These are phyloP conservation scores for Sugiyamaella pinicola DNA, from an alignment of 1,139 yeast genomes.

Conservation along the genomic window DNA sequence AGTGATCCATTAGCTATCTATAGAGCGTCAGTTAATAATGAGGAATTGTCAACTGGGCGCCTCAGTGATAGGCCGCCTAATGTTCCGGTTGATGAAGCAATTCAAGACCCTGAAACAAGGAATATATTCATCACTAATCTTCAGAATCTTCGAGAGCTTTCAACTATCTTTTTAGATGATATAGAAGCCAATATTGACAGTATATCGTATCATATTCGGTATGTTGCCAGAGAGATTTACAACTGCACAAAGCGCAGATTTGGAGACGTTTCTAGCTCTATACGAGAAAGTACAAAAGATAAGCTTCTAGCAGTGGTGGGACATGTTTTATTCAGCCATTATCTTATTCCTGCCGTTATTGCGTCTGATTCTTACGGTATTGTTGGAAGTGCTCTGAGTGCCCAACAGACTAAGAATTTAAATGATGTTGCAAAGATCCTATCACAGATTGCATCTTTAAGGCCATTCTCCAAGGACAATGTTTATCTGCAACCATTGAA, in stretches of 20 bases:
- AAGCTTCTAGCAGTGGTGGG: slow-evolving; percentile 70
- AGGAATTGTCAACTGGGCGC: slow-evolving; percentile 48
- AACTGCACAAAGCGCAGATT: slow-evolving; percentile 47
- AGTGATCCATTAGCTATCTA: slow-evolving; percentile 74
- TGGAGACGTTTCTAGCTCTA: slow-evolving; percentile 30
- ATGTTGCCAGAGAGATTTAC: slow-evolving; percentile 47
- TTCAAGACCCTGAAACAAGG: slow-evolving; percentile 74
- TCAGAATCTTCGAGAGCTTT: slow-evolving; percentile 69
- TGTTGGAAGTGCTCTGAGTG: slow-evolving; percentile 42
- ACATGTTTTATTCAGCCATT: slow-evolving; percentile 63
- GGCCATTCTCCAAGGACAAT: slow-evolving; percentile 61
- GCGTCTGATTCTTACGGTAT: slow-evolving; percentile 69
- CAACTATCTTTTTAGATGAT: slow-evolving; percentile 59
- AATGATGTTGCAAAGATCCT: slow-evolving; percentile 60
- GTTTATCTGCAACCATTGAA: slow-evolving; percentile 79
- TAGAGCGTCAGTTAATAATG: slow-evolving; percentile 50
- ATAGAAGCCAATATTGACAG: slow-evolving; percentile 48
- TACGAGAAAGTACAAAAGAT: slow-evolving; percentile 30
- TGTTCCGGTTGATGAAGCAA: slow-evolving; percentile 67
- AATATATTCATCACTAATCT: slow-evolving; percentile 69
- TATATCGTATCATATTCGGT: slow-evolving; percentile 68
- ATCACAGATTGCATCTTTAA: slow-evolving; percentile 66
- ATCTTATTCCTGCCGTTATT: slow-evolving; percentile 64
- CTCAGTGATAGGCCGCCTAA: slow-evolving; percentile 49
- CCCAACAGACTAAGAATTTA: slow-evolving; percentile 54